Evolutionary conservation across 2,329 filamentous ascomycete species (phyloP), one percentile per base, ranked within the genome.

Genomic region (Periconia sp.): DNA sequence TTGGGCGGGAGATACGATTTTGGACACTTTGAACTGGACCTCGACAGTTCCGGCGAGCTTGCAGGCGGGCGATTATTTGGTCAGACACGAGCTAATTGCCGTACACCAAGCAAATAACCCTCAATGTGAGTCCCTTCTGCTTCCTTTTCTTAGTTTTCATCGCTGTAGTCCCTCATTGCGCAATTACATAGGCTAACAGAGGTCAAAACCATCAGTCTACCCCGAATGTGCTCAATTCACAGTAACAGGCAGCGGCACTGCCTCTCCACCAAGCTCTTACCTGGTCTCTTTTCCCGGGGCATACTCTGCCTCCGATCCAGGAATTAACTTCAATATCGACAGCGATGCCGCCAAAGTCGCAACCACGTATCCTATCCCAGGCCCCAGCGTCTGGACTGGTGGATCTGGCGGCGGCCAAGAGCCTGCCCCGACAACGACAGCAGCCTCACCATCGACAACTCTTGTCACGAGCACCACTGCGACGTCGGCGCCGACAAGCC

Each of bases 61-160:
- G 2, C 77, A 77, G 18, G 72, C 82, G 1, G 81, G 82, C 47
- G 79, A 81, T 65, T 84, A 85, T 63, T 75, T 84, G 53, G 78
- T 84, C 68, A 76, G 81, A 50, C 81, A 84, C 66, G 82, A 85
- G 73, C 71, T 84, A 52, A 74, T 84, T 18, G 82, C 82, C 44
- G 74, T 84, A 3, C 81, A 84, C 68, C 80, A 83, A 66, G 72
- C 76, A 18, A 80, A 82, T 57, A 76, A 70, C 58, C 77, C 79
- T 7, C 77, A 80, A 63, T 79, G 77, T 67, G 59, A 3, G 52
- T 52, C 18, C 18, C 17, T 9, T 27, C 19, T 27, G 18, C 17
- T 44, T 40, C 8, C 44, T n/a, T 14, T 40, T 41, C 33, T 19
- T 8, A 5, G 23, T 23, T 43, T 17, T 9, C 48, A 18, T 42